Evolutionary conservation across 805 yeast genomes (phyloP), one percentile per base, ranked within the genome.

Genomic region (Lachancea thermotolerans): DNA sequence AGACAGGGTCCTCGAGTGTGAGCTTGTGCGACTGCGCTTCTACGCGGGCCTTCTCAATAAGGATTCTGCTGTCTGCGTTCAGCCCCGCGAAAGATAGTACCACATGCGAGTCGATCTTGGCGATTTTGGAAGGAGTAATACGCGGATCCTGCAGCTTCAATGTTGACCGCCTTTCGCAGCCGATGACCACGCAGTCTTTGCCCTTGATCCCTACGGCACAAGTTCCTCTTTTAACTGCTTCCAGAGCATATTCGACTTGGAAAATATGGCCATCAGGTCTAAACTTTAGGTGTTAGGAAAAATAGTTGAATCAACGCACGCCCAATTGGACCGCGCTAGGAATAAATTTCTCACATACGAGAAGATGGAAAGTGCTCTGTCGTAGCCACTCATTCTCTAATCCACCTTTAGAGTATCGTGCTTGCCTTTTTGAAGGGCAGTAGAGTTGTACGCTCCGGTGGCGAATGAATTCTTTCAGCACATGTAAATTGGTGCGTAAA

Each of bases 191-290:
- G 48, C 82, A 79, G 49, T 81, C 82, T 51, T 77, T 75, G 44
- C 98, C 98, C 65, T 90, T 91, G 48, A 93, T 91, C 35, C 97
- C 99, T 39, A 93, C 96, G 1, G 98, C 96, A 64, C 96, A 88
- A 2, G 99, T 93, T 49, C 99, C 99, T 69, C 98, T 79, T 64
- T 91, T 93, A 37, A 93, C 99, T 0, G 99, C 99, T 65, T 93
- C 99, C 34, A 85, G 75, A 21, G 99, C 99, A 60, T 93, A 93
- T 67, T 93, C 98, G 35, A 93, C 99, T 75, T 93, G 99, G 74
- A 91, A 91, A 64, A 91, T 96, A 66, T 91, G 97, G 49, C 99
- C 99, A 71, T 91, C 99, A 54, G 99, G 99, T 67, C 93, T 85
- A 55, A 28, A 33, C 16, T 39, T 44, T 3, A 16, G 7, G 10